Evolutionary conservation across 257 asterid genomes (phyloP), one percentile per base, ranked within the genome.

Genomic region (Salvia splendens): DNA sequence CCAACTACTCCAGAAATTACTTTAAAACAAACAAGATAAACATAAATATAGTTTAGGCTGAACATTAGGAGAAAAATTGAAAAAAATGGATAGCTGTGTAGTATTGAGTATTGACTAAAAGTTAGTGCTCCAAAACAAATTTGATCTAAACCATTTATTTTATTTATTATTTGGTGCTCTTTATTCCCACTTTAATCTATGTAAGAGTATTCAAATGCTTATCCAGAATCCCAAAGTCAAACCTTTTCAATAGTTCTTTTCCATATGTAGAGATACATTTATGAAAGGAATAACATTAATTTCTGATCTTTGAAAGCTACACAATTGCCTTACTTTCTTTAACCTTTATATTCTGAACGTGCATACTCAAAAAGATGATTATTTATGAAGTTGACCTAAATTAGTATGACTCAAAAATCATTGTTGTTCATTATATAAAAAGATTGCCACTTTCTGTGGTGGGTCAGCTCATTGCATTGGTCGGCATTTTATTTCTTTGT

Each of bases 151-250:
- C 20, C 45, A 67, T 33, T 63, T 75, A 59, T 63, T 77, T 40
- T 14, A 17, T 61, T 46, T 67, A 51, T 38, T 41, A 61, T 24
- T 63, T 58, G 72, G 73, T 67, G 78, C 64, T 63, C 71, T 79
- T 50, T 75, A n/a, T 40, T 75, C 38, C 72, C 76, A 52, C 65
- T 59, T 36, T 47, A 57, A 72, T 70, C 61, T 70, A 30, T 61
- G n/a, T 53, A 8, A 36, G 69, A 33, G 59, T 75, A 71, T 64
- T 75, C 59, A 63, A 65, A 50, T 75, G 56, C 47, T 75, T 75
- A 75, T 75, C 83, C 77, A 66, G 30, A 70, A 68, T 72, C 65
- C 54, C 45, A 75, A 75, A 73, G 81, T 79, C 79, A 75, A 75
- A 68, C 63, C 81, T 69, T 79, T 64, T 68, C 36, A 52, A 43